Evolutionary conservation across 805 yeast species (phyloP), one percentile per base, ranked within the genome.

Genomic region (Cyberlindnera mycetangii): DNA sequence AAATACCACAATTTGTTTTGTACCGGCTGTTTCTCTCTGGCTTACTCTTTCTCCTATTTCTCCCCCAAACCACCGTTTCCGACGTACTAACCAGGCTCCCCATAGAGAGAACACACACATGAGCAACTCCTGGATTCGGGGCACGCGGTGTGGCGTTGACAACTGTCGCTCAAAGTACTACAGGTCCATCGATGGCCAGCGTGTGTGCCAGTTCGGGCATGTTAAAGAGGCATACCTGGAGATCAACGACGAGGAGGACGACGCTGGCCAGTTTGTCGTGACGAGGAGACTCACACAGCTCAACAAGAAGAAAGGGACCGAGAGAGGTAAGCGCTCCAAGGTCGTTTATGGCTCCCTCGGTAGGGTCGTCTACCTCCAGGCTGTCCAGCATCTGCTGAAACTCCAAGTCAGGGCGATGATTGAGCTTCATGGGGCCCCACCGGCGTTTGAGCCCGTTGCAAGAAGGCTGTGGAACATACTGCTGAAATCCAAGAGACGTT

Each of bases 121-220:
- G 60, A 53, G 55, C 35, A 43, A 32, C 20, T 33, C 41, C 11
- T 59, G 62, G 61, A 70, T 74, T 32, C 70, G 81, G 53, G 98
- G 99, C 2, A 83, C 86, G 5, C 66, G 83, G 5, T 92, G 99
- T 72, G 97, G 97, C 1, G 81, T 82, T 3, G 90, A 85, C 51
- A 92, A 92, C 68, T 92, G 99, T 65, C 79, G 85, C 4, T 85
- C 97, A 1, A 68, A 80, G 31, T 74, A 83, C 40, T 92, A 88
- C 79, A 74, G 83, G 40, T 64, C 78, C 24, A 67, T 79, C 3
- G 88, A 85, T 56, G 99, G 99, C 20, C 78, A 78, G 40, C 75
- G 81, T 45, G 83, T 90, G 10, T 92, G 99, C 61, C 92, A 86
- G 56, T 84, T 77, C 58, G 98, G 98, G 5, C 99, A 92, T 65